These are phyloP conservation scores for Heterobasidion occidentale DNA, from an alignment of 1,284 basidiomycete species.

Conservation along the genomic window DNA sequence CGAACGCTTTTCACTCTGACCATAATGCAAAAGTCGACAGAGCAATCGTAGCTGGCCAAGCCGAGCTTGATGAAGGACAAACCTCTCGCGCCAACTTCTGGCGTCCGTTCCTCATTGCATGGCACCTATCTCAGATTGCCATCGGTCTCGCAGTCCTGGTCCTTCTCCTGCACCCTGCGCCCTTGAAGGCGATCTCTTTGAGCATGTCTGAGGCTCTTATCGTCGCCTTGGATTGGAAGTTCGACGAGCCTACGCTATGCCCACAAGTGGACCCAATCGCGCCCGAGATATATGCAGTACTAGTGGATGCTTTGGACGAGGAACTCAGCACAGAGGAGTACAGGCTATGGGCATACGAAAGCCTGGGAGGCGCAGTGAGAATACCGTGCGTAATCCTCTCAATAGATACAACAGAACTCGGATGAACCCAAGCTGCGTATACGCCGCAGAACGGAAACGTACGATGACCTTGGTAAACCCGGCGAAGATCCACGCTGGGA, in stretches of 20 bases:
- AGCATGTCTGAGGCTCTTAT: neutral
- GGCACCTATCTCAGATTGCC: neutral
- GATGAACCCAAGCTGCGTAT: no score
- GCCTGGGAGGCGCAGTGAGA: constrained; percentile 32
- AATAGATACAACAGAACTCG: no score
- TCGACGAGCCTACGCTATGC: constrained; percentile 9
- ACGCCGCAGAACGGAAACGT: neutral
- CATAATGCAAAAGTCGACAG: neutral
- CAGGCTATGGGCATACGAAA: constrained; percentile 30
- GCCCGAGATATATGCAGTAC: constrained; percentile 18
- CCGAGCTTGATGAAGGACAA: neutral
- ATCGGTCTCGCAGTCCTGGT: neutral
- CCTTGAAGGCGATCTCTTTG: neutral
- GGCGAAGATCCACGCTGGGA: constrained; percentile 17
- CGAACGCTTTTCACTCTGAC: neutral
- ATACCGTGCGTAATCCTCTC: constrained; percentile 30
- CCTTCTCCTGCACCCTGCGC: constrained; percentile 2
- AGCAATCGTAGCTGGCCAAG: neutral
- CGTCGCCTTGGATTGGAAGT: neutral
- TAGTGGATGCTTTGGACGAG: constrained; percentile 26
- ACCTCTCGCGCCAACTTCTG: neutral
- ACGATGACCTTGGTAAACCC: constrained; percentile 13
- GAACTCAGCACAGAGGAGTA: constrained; percentile 27
- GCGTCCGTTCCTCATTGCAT: neutral
- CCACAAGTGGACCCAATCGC: constrained; percentile 20